phyloP scores from a whole-genome alignment of 176 grass and related monocot species.

The Thinopyrum elongatum region DNA sequence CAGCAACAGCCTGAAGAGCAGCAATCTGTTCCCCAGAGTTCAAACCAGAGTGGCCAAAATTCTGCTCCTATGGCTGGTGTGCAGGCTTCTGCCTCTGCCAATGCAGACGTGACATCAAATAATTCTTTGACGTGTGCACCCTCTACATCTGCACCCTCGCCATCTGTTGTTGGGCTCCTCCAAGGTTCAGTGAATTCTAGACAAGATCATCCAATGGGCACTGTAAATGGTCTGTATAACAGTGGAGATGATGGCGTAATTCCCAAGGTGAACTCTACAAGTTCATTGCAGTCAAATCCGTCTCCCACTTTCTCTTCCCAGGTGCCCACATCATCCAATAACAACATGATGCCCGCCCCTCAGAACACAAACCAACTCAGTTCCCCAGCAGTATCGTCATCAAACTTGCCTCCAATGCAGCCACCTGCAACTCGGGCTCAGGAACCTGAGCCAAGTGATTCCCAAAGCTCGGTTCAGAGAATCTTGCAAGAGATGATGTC shows the following conservation, averaged over 20 bases:
- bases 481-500: conserved; percentile 92
- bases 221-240: conserved; percentile 37
- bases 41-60: conserved; percentile 76
- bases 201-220: conserved; percentile 58
- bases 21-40: conserved; percentile 63
- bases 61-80: conserved; percentile 44
- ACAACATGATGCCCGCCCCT: conserved; percentile 53
- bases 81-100: conserved; percentile 49
- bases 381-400: conserved; percentile 40
- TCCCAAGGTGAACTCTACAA: conserved; percentile 56
- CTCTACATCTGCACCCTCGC: conserved; percentile 43
- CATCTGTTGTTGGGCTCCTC: conserved; percentile 36
- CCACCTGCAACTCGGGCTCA: conserved; percentile 44
- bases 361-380: conserved; percentile 53
- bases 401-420: conserved; percentile 54
- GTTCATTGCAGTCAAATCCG: conserved; percentile 57
- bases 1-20: conserved; percentile 70
- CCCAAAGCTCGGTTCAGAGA: conserved; percentile 86
- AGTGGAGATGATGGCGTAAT: conserved; percentile 38
- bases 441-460: conserved; percentile 69
- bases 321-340: conserved; percentile 49
- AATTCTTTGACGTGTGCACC: conserved; percentile 51
- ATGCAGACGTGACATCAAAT: conserved; percentile 45
- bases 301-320: conserved; percentile 48
- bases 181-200: conserved; percentile 63